Evolutionary conservation across 371 early-diverging fungal species (phyloP).

Genomic region (Circinella umbellata): DNA sequence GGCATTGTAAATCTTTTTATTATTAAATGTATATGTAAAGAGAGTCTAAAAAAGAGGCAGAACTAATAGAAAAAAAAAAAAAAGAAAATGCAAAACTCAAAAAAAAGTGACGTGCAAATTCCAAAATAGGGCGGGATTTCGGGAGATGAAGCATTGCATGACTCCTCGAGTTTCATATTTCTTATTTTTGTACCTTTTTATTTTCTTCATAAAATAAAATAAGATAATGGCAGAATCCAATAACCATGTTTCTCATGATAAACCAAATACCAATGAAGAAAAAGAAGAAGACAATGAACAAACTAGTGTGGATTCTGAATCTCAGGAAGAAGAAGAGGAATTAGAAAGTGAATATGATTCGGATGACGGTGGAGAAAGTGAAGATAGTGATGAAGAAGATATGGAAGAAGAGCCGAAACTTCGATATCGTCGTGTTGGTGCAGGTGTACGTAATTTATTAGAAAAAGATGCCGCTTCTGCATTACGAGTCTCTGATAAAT

Average conservation of each 20-base stretch:
- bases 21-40: background rate
- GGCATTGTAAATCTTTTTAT: constrained; percentile 48
- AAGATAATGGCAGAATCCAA: constrained; percentile 9
- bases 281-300: constrained; percentile 23
- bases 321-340: no score
- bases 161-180: background rate
- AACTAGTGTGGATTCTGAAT: background rate
- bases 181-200: background rate
- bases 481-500: constrained; percentile 78
- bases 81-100: no score
- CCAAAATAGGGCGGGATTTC: no score
- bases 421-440: constrained; percentile 85
- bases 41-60: background rate
- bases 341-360: constrained; percentile 18
- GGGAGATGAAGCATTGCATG: no score
- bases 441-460: constrained; percentile 75
- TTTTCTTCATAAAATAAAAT: background rate
- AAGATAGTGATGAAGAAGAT: constrained; percentile 61
- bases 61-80: no score
- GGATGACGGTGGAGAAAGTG: constrained; percentile 45
- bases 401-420: constrained; percentile 87
- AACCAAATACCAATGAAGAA: constrained; percentile 23
- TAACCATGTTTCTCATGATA: constrained; percentile 17
- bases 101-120: no score
- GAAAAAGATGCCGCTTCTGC: constrained; percentile 86